Percentiles rank a stretch among this genome's conserved stretches.
Evolutionary conservation across 306 rosid species (phyloP).

Genomic region (Citrullus colocynthis): DNA sequence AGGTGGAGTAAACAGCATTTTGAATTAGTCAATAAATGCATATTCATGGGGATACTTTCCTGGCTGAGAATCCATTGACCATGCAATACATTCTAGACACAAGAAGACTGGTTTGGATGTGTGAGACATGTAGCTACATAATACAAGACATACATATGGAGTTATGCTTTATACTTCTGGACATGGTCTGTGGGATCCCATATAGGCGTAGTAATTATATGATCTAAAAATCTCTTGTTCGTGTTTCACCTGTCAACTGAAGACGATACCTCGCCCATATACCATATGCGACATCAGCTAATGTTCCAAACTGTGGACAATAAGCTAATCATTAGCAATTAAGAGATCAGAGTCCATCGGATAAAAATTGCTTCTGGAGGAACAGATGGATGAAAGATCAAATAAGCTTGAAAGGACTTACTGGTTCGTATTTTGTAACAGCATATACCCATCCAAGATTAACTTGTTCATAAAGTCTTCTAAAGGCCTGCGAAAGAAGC

Average conservation of each 20-base stretch:
- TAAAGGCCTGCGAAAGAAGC: constrained; percentile 49
- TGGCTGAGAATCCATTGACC: not conserved
- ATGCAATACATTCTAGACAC: not conserved
- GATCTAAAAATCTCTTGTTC: not conserved
- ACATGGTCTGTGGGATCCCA: not conserved
- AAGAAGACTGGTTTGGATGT: not conserved
- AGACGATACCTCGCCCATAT: constrained; percentile 90
- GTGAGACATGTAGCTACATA: not conserved
- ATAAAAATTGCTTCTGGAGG: not conserved
- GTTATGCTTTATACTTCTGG: not conserved
- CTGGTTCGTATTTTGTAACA: constrained; percentile 70
- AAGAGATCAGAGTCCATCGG: not conserved
- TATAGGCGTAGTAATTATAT: not conserved
- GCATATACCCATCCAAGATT: constrained; percentile 97
- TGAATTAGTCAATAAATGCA: not conserved
- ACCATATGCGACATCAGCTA: constrained; percentile 60
- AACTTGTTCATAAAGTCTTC: constrained; percentile 69
- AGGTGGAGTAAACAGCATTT: not conserved
- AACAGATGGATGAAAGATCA: constrained; percentile 2
- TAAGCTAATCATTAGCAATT: constrained; percentile 8
- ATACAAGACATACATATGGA: not conserved
- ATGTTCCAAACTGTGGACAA: constrained; percentile 38
- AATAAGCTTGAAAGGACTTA: constrained; percentile 20
- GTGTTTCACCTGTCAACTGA: constrained; percentile 53
- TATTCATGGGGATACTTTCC: not conserved